These are phyloP conservation scores for Hygrophorus russula DNA, from an alignment of 768 basidiomycete genomes.

Conservation along the genomic window DNA sequence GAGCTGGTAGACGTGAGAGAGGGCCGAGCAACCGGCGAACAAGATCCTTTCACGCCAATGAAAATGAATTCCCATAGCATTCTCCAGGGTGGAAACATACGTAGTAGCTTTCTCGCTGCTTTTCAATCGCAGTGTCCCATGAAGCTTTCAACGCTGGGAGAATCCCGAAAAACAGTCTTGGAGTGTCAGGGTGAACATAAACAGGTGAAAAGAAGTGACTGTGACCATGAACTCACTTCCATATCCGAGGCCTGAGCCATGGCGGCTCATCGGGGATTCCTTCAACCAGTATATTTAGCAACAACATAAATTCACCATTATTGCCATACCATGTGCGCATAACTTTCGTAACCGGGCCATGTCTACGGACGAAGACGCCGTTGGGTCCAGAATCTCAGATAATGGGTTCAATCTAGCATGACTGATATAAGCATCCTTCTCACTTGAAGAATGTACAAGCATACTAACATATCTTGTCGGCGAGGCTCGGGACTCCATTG, in stretches of 20 bases:
- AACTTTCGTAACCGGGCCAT: constrained; percentile 41
- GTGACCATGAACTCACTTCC: constrained; percentile 44
- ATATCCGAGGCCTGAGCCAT: constrained; percentile 68
- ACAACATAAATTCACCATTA: constrained; percentile 2
- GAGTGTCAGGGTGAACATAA: constrained; percentile 1
- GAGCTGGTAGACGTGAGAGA: constrained; percentile 31
- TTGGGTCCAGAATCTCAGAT: constrained; percentile 49
- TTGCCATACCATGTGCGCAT: constrained; percentile 44
- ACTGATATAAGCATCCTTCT: not conserved
- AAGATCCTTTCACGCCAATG: constrained; percentile 40
- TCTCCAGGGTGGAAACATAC: constrained; percentile 26
- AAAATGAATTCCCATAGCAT: not conserved
- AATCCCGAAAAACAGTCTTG: constrained; percentile 52
- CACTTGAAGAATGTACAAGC: not conserved
- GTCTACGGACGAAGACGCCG: constrained; percentile 40
- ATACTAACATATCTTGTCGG: constrained; percentile 46
- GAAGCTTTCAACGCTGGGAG: constrained; percentile 43
- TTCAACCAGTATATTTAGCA: constrained; percentile 16
- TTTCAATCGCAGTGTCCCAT: constrained; percentile 47
- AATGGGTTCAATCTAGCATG: constrained; percentile 37
- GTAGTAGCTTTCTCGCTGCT: constrained; percentile 64
- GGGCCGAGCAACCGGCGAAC: constrained; percentile 52
- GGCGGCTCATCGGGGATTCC: constrained; percentile 65
- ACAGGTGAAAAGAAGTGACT: not conserved
- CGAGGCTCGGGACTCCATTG: constrained; percentile 52